A percentile compares a stretch with the other conserved stretches of the same genome.
These are phyloP conservation scores for Amphirosellinia nigrospora DNA, from an alignment of 495 filamentous ascomycete species.

Conservation along the genomic window DNA sequence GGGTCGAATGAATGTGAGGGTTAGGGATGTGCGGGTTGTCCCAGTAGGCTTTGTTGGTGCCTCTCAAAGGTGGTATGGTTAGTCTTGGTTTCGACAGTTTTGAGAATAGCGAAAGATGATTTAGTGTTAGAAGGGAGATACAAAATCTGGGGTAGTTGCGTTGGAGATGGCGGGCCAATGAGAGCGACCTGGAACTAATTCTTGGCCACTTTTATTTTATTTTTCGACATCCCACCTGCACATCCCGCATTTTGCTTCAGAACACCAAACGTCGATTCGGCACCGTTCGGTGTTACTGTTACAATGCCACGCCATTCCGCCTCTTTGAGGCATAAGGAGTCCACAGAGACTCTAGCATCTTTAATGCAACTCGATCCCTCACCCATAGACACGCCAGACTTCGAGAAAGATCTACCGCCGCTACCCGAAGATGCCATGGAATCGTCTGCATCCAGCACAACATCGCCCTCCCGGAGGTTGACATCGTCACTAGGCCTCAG, in stretches of 20 bases:
- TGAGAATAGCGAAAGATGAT: background rate
- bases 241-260: background rate
- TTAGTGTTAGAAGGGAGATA: background rate
- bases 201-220: background rate
- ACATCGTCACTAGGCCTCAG: slow-evolving; percentile 60
- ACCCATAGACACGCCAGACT: slow-evolving; percentile 75
- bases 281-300: background rate
- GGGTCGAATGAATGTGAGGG: background rate
- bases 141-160: too few species aligned
- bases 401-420: slow-evolving; percentile 63
- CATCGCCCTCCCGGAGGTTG: slow-evolving; percentile 28
- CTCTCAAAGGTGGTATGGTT: background rate
- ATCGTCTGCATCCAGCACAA: slow-evolving; percentile 36
- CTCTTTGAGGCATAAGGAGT: slow-evolving; percentile 44
- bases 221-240: background rate
- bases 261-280: background rate
- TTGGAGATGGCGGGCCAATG: slow-evolving; percentile 18
- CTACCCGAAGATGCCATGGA: slow-evolving; percentile 41
- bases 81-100: background rate
- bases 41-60: background rate
- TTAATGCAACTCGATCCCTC: slow-evolving; percentile 82
- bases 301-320: slow-evolving; percentile 34
- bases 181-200: background rate
- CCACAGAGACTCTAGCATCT: slow-evolving; percentile 63
- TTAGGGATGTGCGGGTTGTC: background rate